These are phyloP conservation scores for Avena insularis DNA, from an alignment of 176 grass and related monocot genomes.

Conservation along the genomic window DNA sequence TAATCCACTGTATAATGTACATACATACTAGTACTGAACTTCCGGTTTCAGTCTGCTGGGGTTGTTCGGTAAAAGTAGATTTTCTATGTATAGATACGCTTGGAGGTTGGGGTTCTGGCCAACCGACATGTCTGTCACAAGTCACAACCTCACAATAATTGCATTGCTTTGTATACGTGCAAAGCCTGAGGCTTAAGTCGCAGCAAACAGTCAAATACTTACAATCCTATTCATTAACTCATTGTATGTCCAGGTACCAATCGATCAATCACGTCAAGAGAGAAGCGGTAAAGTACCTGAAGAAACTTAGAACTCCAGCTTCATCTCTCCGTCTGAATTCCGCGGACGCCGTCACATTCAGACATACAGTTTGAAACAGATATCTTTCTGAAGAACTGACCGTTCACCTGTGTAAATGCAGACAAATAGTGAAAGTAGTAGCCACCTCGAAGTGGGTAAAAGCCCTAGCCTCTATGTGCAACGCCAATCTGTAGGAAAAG, in stretches of 20 bases:
- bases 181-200: conserved; percentile 44
- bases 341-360: conserved; percentile 34
- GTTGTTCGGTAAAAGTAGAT: background rate
- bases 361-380: conserved; percentile 27
- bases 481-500: background rate
- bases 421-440: background rate
- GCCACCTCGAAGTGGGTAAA: conserved; percentile 23
- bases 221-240: conserved; percentile 11
- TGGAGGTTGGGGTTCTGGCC: conserved; percentile 46
- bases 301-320: background rate
- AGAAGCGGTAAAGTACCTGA: conserved; percentile 35
- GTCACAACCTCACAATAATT: conserved; percentile 35
- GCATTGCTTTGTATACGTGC: conserved; percentile 46
- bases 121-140: conserved; percentile 48
- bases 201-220: conserved; percentile 46
- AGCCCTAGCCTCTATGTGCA: background rate
- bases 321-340: background rate
- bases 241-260: background rate
- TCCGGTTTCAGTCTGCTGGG: background rate
- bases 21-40: background rate
- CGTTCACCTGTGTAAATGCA: conserved; percentile 34
- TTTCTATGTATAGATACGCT: conserved; percentile 18
- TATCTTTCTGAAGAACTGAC: conserved; percentile 48
- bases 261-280: background rate
- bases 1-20: conserved; percentile 13